Evolutionary conservation across 1,284 basidiomycete species (phyloP).

Genomic region (Puccinia horiana): DNA sequence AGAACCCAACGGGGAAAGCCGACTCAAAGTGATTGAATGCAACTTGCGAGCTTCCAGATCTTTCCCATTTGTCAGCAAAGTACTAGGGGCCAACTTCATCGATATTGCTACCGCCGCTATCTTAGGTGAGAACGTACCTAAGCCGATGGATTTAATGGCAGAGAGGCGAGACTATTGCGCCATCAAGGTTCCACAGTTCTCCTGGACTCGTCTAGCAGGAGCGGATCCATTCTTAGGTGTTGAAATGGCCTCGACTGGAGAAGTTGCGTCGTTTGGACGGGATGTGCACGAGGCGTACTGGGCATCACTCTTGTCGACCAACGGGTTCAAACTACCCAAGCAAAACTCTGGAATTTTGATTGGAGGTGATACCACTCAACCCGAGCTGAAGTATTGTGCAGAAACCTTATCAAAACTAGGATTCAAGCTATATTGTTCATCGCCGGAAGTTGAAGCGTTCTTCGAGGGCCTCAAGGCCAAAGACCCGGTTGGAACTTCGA

Average conservation of each 20-base stretch:
- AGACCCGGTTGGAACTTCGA: constrained; percentile 64
- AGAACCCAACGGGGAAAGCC: constrained; percentile 65
- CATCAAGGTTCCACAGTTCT: constrained; percentile 98
- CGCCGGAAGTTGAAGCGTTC: constrained; percentile 75
- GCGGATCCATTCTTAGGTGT: constrained; percentile 97
- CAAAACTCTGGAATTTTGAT: constrained; percentile 77
- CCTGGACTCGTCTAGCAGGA: constrained; percentile 88
- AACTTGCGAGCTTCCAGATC: constrained; percentile 95
- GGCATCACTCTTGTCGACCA: constrained; percentile 83
- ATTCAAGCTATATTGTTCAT: constrained; percentile 90
- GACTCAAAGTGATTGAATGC: constrained; percentile 97
- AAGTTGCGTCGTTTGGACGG: constrained; percentile 94
- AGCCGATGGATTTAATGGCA: constrained; percentile 89
- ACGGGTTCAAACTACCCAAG: constrained; percentile 83
- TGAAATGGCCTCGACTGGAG: constrained; percentile 98
- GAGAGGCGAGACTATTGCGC: constrained; percentile 87
- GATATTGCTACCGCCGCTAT: constrained; percentile 92
- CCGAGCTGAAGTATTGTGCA: constrained; percentile 78
- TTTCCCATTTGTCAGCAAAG: constrained; percentile 99
- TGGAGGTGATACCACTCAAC: constrained; percentile 78
- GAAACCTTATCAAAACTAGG: constrained; percentile 75
- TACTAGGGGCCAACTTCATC: constrained; percentile 94
- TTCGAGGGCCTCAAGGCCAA: constrained; percentile 69
- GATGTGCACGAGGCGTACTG: constrained; percentile 96
- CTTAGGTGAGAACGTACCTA: constrained; percentile 82